Evolutionary conservation across 208 protist species (phyloP).

Genomic region (Novymonas esmeraldas): DNA sequence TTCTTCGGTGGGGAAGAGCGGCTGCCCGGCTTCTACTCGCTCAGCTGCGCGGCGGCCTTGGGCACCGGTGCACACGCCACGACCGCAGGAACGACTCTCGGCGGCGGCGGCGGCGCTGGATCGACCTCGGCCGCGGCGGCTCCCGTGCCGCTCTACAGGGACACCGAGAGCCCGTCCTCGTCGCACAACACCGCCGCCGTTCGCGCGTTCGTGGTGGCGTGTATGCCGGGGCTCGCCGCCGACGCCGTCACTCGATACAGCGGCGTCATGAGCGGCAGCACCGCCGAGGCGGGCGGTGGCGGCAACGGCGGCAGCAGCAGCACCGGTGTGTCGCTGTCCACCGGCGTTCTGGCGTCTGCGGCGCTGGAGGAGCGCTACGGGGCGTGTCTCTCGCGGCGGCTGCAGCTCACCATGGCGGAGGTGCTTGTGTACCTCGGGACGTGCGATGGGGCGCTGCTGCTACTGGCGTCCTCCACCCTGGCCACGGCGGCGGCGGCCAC

Average conservation of each 20-base stretch:
- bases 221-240: constrained; percentile 23
- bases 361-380: constrained; percentile 51
- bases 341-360: constrained; percentile 38
- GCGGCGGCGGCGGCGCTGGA: constrained; percentile 1
- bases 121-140: not conserved
- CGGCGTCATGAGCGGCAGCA: constrained; percentile 5
- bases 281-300: not conserved
- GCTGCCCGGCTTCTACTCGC: constrained; percentile 27
- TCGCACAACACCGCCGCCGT: constrained; percentile 31
- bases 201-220: constrained; percentile 28
- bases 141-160: constrained; percentile 20
- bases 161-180: constrained; percentile 24
- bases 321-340: not conserved
- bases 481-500: constrained; percentile 15
- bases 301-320: constrained; percentile 4
- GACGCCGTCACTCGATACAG: constrained; percentile 6
- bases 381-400: constrained; percentile 43
- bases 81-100: not conserved
- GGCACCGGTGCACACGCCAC: not conserved
- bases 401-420: constrained; percentile 66
- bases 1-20: constrained; percentile 14
- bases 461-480: constrained; percentile 18
- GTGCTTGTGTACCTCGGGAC: constrained; percentile 54
- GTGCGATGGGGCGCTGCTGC: constrained; percentile 45
- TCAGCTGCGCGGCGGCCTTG: constrained; percentile 19